Conservation (phyloP, 2,329 filamentous ascomycete genomes). For the Claviceps paspali region DNA sequence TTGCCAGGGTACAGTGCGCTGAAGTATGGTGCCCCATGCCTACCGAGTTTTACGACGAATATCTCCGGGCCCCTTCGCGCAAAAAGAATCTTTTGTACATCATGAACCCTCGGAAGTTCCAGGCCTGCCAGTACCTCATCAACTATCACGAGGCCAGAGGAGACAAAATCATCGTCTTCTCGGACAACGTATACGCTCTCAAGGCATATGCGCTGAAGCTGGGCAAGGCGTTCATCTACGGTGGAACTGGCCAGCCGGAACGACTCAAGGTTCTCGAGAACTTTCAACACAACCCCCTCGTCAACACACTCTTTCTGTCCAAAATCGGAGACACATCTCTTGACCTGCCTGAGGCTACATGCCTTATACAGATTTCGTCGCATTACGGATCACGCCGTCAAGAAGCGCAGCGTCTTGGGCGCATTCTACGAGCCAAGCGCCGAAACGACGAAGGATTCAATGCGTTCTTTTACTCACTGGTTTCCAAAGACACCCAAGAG, state of each 20-base stretch:
- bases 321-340: slow-evolving; percentile 99
- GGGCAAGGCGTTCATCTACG: slow-evolving; percentile 80
- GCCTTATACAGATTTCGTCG: slow-evolving; percentile 91
- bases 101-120: slow-evolving; percentile 96
- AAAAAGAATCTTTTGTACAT: slow-evolving; percentile 54
- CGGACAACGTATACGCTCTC: slow-evolving; percentile 89
- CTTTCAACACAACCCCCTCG: slow-evolving; percentile 79
- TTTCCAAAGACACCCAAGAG: slow-evolving; percentile 93
- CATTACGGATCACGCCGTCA: slow-evolving; percentile 95
- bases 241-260: slow-evolving; percentile 72
- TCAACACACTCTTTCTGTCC: slow-evolving; percentile 88
- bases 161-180: slow-evolving; percentile 97
- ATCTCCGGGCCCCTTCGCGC: slow-evolving; percentile 51
- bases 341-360: slow-evolving; percentile 90
- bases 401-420: slow-evolving; percentile 83
- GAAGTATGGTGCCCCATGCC: slow-evolving; percentile 99
- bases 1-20: slow-evolving; percentile 91
- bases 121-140: slow-evolving; percentile 95
- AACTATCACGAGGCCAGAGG: slow-evolving; percentile 90
- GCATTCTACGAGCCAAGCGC: slow-evolving; percentile 87
- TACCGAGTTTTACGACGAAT: slow-evolving; percentile 93
- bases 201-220: slow-evolving; percentile 73
- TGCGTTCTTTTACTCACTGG: slow-evolving; percentile 95
- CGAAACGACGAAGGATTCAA: slow-evolving; percentile 98
- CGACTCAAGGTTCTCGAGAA: slow-evolving; percentile 80